phyloP scores from a whole-genome alignment of 805 yeast genomes.

The Nakazawaea ambrosiae region DNA sequence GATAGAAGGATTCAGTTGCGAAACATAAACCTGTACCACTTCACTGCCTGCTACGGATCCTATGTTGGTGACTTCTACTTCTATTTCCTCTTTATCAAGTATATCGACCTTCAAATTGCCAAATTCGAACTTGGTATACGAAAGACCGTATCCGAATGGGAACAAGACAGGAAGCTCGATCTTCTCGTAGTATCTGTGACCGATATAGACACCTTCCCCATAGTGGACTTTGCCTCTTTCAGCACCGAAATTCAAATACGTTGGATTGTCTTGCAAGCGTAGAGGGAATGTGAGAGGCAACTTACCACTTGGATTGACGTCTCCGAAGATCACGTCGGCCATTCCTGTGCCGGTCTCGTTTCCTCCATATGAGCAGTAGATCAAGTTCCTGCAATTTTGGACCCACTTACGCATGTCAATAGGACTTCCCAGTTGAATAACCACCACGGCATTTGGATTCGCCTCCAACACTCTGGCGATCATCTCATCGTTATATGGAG shows the following conservation, averaged over 20 bases:
- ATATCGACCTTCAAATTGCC: conserved; percentile 23
- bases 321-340: conserved; percentile 37
- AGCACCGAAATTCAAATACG: conserved; percentile 29
- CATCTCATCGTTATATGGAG: conserved; percentile 27
- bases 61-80: conserved; percentile 36
- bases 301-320: conserved; percentile 34
- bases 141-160: conserved; percentile 38
- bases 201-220: conserved; percentile 40
- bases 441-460: conserved; percentile 28
- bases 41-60: conserved; percentile 44
- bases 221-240: conserved; percentile 30
- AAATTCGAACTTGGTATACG: conserved; percentile 31
- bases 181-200: conserved; percentile 37
- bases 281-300: conserved; percentile 33
- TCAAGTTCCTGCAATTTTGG: conserved; percentile 21
- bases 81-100: conserved; percentile 4
- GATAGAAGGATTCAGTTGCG: conserved; percentile 25
- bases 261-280: conserved; percentile 27
- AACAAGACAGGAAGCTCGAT: conserved; percentile 26
- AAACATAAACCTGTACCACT: conserved; percentile 43
- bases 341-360: conserved; percentile 33
- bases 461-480: conserved; percentile 25
- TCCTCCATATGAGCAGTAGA: conserved; percentile 33
- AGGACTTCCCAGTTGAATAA: conserved; percentile 34
- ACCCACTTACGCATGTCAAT: conserved; percentile 34